phyloP scores from a whole-genome alignment of 768 basidiomycete species.

The Hygrophoropsis aurantiaca region DNA sequence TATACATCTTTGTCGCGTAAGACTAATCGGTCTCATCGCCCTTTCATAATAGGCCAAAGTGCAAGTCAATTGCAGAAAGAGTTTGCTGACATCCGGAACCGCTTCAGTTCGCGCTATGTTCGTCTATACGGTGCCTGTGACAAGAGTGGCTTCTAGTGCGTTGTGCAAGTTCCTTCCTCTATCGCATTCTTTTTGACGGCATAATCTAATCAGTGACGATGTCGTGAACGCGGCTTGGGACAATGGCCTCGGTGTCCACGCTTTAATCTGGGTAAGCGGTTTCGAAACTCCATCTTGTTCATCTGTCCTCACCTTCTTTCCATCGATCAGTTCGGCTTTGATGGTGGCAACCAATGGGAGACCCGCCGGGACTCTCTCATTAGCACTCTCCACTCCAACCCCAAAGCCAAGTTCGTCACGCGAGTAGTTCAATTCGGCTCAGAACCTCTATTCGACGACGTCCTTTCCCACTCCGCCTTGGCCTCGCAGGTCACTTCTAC shows the following conservation, averaged over 20 bases:
- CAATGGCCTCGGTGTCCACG: slow-evolving; percentile 69
- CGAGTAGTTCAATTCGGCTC: slow-evolving; percentile 70
- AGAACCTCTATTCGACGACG: slow-evolving; percentile 64
- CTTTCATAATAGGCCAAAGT: slow-evolving; percentile 52
- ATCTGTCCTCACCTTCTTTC: neutral
- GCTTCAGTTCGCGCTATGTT: slow-evolving; percentile 65
- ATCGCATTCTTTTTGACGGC: neutral
- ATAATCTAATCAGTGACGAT: slow-evolving; percentile 45
- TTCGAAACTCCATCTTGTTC: neutral
- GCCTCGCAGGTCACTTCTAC: slow-evolving; percentile 49
- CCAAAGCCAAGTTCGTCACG: slow-evolving; percentile 63
- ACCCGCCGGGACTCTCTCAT: slow-evolving; percentile 54
- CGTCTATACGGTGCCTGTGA: slow-evolving; percentile 47
- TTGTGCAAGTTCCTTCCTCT: neutral
- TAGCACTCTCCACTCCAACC: slow-evolving; percentile 52
- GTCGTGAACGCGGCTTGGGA: slow-evolving; percentile 69
- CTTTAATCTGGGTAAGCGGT: slow-evolving; percentile 65
- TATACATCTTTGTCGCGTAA: slow-evolving; percentile 1
- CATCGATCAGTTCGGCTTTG: slow-evolving; percentile 35
- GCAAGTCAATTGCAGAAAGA: slow-evolving; percentile 46
- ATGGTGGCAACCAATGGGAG: slow-evolving; percentile 48
- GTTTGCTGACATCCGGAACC: slow-evolving; percentile 58
- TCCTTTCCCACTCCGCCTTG: slow-evolving; percentile 47
- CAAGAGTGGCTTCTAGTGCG: slow-evolving; percentile 38
- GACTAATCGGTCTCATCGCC: neutral